Base-by-base conservation (phyloP, 148 eudicot genomes). In the Nepenthes gracilis region DNA sequence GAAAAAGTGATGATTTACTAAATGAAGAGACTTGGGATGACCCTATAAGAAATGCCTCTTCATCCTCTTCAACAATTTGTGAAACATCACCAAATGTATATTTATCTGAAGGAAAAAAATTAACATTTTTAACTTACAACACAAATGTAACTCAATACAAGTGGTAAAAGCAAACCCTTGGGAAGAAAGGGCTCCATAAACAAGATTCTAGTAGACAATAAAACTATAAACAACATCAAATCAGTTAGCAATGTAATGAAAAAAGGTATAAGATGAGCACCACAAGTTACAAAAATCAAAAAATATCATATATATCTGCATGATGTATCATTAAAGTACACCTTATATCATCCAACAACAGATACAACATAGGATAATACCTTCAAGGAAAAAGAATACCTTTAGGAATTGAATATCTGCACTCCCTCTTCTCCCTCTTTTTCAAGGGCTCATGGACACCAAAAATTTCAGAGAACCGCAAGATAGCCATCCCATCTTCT, bases 391-490 rank as follows among this genome's bases (percentile, higher is more conserved):
- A 33, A 47, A 48, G 50, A 38, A 36, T 73, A 93, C 99, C 99
- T 84, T 73, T 86, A 70, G 77, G 68, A 66, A 84, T 62, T 36
- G 79, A 60, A 60, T 82, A 81, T 63, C 69, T 70, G 52, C 62
- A 81, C 43, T 83, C 97, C 76, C 81, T 80, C 68, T 75, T 83
- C 68, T 71, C 81, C 61, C 72, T 59, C 69, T 77, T 88, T 65
- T 75, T 86, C 58, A 72, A 49, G 35, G 97, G 85, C 67, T 81
- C 80, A 58, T 77, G 74, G 70, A 86, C 80, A 62, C 92, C 96
- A 77, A 93, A 93, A 57, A 93, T 93, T 83, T 93, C 99, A 62
- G 99, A 93, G 70, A 93, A 89, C 23, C 85, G 81, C 62, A 93
- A 69, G 62, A 93, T 90, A 55, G 81, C 74, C 65, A 63, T 66